Base-by-base conservation (phyloP, 768 basidiomycete species). In the Megacollybia marginata region DNA sequence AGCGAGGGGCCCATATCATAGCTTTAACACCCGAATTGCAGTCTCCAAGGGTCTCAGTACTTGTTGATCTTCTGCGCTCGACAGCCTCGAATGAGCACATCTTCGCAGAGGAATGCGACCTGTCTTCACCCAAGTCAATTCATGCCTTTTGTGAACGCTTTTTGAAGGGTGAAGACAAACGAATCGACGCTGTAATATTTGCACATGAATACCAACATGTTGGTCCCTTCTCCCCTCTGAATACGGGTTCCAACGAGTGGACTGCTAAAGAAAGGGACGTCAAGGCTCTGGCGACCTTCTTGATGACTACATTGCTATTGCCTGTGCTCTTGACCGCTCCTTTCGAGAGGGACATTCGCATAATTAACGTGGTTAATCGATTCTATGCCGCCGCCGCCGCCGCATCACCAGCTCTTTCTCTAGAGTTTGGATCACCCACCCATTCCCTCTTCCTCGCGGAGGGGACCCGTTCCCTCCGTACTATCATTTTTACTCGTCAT, bases 311-410 rank as follows among this genome's bases (percentile, higher is more conserved):
- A 1, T 71, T 89, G 6, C 73, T 96, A 0, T 75, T 95, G 0
- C 92, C 92, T 2, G 73, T 78, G 28, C 69, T 95, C 4, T 79
- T 96, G 13, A 80, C 87, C 20, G 85, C 88, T 0, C 92, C 92
- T 0, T 72, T 76, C n/a, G 92, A 93, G 61, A 77, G 92, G 33
- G 89, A 93, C 54, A 90, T 96, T 38, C 85, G 93, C n/a, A 79
- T 96, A 54, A 71, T 97, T 61, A 83, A 83, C 49, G 73, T 92
- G 36, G 77, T 94, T 60, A 92, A 92, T 51, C 92, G 92, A 2
- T 90, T 91, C 56, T 96, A 95, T 57, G 83, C 91, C 2, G 90
- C 93, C 1, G 85, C 89, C 0, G 70, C 79, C 3, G 73, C 77
- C 4, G 55, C 68, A 69, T 74, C 56, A 55, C 67, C 34, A 10